Base-by-base conservation (phyloP, 257 asterid genomes). In the Cinchona pubescens region DNA sequence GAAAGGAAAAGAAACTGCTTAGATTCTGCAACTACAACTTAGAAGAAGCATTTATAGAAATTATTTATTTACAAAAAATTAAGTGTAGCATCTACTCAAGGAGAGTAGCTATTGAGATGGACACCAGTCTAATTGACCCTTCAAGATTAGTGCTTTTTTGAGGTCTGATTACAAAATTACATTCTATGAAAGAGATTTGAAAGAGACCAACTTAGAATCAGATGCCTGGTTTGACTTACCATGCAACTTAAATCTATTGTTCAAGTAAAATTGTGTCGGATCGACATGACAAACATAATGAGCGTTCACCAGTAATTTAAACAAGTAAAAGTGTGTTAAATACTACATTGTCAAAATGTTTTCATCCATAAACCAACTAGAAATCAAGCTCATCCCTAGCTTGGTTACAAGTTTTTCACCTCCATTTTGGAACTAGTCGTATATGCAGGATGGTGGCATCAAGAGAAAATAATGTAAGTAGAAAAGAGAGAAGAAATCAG, bases 401-500 rank as follows among this genome's bases (percentile, higher is more conserved):
- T n/a, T 14, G 18, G 7, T 71, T 27, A 56, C 76, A 35, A 23
- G 65, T 4, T 34, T 66, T 40, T 29, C 27, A 8, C 5, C 19
- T 53, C 11, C 67, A 55, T 16, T 23, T 25, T 8, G 23, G 25
- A 8, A 27, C 3, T 11, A 60, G n/a, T n/a, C 3, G 3, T 0
- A 72, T 7, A n/a, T 34, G 72, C 64, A 32, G 46, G 25, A 12
- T 49, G 27, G 56, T 19, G 55, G 48, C 49, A 37, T 38, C 53
- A 40, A 5, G 34, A 37, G 70, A 65, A 65, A 34, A 14, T 1
- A 32, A 63, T 38, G n/a, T n/a, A 14, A 15, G 3, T 4, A 2
- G 34, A 46, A 40, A 72, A 30, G 14, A 32, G 43, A 40, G 14
- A 67, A 74, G 71, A 2, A 55, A 75, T 7, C 16, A 79, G 62